These are phyloP conservation scores for Dothistroma pini DNA, from an alignment of 2,329 filamentous ascomycete species.

Conservation along the genomic window DNA sequence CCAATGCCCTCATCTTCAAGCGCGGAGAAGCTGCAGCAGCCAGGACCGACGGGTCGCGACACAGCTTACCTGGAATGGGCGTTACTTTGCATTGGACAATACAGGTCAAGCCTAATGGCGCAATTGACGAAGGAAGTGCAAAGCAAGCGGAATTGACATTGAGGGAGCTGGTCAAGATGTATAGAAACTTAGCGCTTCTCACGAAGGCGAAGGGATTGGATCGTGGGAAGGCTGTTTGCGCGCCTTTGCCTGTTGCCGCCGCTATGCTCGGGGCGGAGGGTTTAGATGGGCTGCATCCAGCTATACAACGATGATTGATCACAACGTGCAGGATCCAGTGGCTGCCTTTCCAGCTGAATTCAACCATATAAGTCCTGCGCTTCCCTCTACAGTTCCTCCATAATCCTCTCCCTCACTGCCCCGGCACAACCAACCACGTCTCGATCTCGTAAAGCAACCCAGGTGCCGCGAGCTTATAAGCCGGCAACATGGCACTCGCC, in stretches of 20 bases:
- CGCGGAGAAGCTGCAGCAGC: slow-evolving; percentile 23
- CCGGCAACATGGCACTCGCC: slow-evolving; percentile 22
- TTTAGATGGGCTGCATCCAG: slow-evolving; percentile 40
- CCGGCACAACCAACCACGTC: slow-evolving; percentile 19
- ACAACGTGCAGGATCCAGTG: background rate
- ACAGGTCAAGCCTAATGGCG: slow-evolving; percentile 38
- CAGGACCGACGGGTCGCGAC: slow-evolving; percentile 4
- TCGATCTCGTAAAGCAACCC: slow-evolving; percentile 21
- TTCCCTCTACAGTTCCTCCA: background rate
- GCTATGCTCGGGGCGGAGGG: slow-evolving; percentile 66
- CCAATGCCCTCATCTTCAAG: slow-evolving; percentile 44
- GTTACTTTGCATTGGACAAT: slow-evolving; percentile 48
- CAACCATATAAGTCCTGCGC: too few relatives aligned
- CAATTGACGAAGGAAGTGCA: slow-evolving; percentile 35
- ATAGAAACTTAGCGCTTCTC: slow-evolving; percentile 64
- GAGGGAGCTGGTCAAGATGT: slow-evolving; percentile 67
- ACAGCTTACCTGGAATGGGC: slow-evolving; percentile 32
- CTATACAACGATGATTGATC: background rate
- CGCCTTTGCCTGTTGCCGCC: slow-evolving; percentile 75
- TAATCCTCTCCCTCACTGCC: background rate
- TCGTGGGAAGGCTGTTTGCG: slow-evolving; percentile 54
- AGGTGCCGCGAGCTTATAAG: slow-evolving; percentile 13
- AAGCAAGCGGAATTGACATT: slow-evolving; percentile 57
- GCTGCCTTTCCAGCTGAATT: too few relatives aligned
- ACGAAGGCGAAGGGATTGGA: slow-evolving; percentile 62